A percentile compares a stretch with the other conserved stretches of the same genome.
These are phyloP conservation scores for Trichoderma orchidacearum DNA, from an alignment of 495 filamentous ascomycete species.

Conservation along the genomic window DNA sequence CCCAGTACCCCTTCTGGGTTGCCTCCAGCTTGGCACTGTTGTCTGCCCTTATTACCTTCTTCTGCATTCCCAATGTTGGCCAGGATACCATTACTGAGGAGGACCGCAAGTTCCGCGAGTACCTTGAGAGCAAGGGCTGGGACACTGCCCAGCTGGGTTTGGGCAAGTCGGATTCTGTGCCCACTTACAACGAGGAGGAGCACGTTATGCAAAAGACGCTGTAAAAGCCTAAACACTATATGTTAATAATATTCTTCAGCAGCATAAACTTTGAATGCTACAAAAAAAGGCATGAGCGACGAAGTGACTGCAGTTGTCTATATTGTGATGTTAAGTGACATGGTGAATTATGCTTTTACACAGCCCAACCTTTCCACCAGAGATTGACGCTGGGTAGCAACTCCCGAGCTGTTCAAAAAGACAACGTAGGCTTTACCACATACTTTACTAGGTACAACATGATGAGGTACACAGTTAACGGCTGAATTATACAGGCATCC, in stretches of 20 bases:
- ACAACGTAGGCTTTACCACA: too few relatives aligned
- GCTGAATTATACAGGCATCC: too few relatives aligned
- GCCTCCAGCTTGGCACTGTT: constrained; percentile 50
- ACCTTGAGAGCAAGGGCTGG: constrained; percentile 53
- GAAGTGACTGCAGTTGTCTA: too few relatives aligned
- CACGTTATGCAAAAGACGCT: neutral
- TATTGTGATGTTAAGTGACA: too few relatives aligned
- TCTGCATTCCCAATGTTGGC: constrained; percentile 49
- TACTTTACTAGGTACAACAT: too few relatives aligned
- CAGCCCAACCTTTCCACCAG: too few relatives aligned
- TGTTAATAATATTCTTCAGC: neutral
- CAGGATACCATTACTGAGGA: constrained; percentile 63
- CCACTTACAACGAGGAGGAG: neutral
- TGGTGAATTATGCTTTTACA: too few relatives aligned
- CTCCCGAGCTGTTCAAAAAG: too few relatives aligned
- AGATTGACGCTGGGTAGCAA: too few relatives aligned
- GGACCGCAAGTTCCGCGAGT: constrained; percentile 57
- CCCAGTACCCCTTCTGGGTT: constrained; percentile 75
- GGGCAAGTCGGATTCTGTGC: constrained; percentile 13
- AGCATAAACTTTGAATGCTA: too few relatives aligned
- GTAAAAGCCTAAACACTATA: neutral
- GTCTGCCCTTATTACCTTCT: constrained; percentile 42
- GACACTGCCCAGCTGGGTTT: constrained; percentile 55
- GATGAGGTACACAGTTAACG: too few relatives aligned
- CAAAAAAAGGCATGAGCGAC: too few relatives aligned